Evolutionary conservation across 2,329 filamentous ascomycete species (phyloP).

Genomic region (Pseudogymnoascus verrucosus): DNA sequence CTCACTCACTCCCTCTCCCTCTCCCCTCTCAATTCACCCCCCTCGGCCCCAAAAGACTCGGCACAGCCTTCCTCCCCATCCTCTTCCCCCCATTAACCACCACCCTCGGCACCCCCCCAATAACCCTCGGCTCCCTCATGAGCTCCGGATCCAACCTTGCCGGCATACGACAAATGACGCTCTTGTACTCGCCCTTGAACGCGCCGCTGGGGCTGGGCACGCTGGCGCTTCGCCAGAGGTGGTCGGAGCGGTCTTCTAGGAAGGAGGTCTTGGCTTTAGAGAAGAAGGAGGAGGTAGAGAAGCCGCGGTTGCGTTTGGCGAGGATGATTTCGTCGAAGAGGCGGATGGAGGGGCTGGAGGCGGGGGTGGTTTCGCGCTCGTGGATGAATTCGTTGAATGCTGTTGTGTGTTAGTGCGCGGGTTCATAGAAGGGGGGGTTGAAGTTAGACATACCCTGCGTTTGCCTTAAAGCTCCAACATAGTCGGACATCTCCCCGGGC

Average conservation of each 20-base stretch:
- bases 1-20: not conserved
- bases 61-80: conserved; percentile 28
- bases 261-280: conserved; percentile 42
- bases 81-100: conserved; percentile 31
- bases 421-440: conserved; percentile 13
- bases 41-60: conserved; percentile 25
- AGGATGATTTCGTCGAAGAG: conserved; percentile 81
- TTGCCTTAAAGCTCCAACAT: conserved; percentile 54
- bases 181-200: conserved; percentile 55
- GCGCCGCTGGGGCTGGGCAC: conserved; percentile 53
- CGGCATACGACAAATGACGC: conserved; percentile 59
- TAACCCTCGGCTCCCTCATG: conserved; percentile 86
- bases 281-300: conserved; percentile 51
- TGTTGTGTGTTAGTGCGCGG: conserved; percentile 37
- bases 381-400: conserved; percentile 80
- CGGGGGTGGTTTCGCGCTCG: conserved; percentile 60
- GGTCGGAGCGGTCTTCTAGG: conserved; percentile 64
- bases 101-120: conserved; percentile 70
- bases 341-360: conserved; percentile 57
- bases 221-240: conserved; percentile 67
- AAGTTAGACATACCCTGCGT: conserved; percentile 49
- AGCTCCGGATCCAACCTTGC: conserved; percentile 75
- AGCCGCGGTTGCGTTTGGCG: conserved; percentile 61
- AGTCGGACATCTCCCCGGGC: conserved; percentile 58
- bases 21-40: not conserved